Percentiles rank a stretch among this genome's conserved stretches.
Conservation (phyloP, 129 eudicot species). For the Deinandra increscens region DNA sequence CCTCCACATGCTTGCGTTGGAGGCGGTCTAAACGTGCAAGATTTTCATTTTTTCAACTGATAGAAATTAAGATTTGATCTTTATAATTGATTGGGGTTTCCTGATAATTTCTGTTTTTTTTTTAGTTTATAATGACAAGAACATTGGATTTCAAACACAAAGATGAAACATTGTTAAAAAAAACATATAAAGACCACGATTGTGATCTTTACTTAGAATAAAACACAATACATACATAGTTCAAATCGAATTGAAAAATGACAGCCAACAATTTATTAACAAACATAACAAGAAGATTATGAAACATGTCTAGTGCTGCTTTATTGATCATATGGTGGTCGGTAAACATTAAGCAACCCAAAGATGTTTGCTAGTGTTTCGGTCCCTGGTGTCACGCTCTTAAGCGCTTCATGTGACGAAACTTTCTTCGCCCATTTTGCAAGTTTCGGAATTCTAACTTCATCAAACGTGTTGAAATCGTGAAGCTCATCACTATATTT, state of each 20-base stretch:
- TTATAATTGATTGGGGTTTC: no score
- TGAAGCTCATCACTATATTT: constrained; percentile 6
- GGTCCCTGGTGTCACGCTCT: constrained; percentile 12
- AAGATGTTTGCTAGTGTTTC: background rate
- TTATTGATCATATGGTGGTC: background rate
- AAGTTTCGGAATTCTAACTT: constrained; percentile 16
- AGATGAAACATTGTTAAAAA: background rate
- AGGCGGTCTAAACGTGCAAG: no score
- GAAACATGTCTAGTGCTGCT: no score
- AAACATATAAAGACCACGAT: no score
- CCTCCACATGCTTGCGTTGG: no score
- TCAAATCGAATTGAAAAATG: background rate
- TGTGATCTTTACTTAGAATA: background rate
- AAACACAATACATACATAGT: background rate
- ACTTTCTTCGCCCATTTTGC: constrained; percentile 19
- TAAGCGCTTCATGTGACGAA: constrained; percentile 21
- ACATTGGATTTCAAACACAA: no score
- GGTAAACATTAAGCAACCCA: background rate
- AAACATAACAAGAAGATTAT: no score
- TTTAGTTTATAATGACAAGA: no score
- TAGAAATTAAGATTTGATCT: no score
- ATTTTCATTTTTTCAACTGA: no score
- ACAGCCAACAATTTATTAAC: no score
- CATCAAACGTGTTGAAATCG: constrained; percentile 27
- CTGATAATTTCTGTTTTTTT: no score